Evolutionary conservation across 2,329 filamentous ascomycete species (phyloP).

Genomic region (Esteya vermicola): DNA sequence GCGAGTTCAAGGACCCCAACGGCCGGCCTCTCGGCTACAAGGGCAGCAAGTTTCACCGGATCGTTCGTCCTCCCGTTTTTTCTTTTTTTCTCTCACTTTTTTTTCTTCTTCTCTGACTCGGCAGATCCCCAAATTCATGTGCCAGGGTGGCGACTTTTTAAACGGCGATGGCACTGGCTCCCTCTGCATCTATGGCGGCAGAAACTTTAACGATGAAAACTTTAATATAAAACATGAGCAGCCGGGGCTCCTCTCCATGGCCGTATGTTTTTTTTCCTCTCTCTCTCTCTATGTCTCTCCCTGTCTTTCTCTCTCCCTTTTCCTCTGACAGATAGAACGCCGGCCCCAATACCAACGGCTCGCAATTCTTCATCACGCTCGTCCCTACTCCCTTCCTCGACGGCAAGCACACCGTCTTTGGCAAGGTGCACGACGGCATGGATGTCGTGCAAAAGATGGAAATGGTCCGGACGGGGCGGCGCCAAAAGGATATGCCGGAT

Average conservation of each 20-base stretch:
- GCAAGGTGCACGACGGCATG: slow-evolving; percentile 77
- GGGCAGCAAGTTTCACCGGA: slow-evolving; percentile 83
- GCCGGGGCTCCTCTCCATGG: slow-evolving; percentile 81
- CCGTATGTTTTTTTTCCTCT: slow-evolving; percentile 41
- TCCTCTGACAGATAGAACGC: slow-evolving; percentile 49
- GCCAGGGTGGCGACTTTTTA: slow-evolving; percentile 85
- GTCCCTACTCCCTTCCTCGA: slow-evolving; percentile 78
- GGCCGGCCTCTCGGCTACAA: slow-evolving; percentile 87
- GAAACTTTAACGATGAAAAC: slow-evolving; percentile 81
- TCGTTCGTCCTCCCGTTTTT: slow-evolving; percentile 36
- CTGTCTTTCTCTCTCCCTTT: neutral
- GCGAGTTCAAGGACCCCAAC: slow-evolving; percentile 67
- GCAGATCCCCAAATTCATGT: slow-evolving; percentile 95
- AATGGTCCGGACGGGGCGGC: slow-evolving; percentile 65
- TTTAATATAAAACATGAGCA: slow-evolving; percentile 67
- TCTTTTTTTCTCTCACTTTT: neutral
- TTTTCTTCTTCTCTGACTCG: neutral
- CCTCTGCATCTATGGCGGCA: slow-evolving; percentile 73
- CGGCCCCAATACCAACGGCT: slow-evolving; percentile 84
- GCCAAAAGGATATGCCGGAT: slow-evolving; percentile 65
- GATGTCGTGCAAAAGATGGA: slow-evolving; percentile 89
- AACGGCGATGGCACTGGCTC: slow-evolving; percentile 87
- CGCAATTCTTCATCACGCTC: slow-evolving; percentile 95
- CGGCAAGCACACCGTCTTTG: slow-evolving; percentile 91
- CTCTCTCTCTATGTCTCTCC: neutral